phyloP scores from a whole-genome alignment of 371 early-diverging fungal genomes.

The Neoconidiobolus thromboides region DNA sequence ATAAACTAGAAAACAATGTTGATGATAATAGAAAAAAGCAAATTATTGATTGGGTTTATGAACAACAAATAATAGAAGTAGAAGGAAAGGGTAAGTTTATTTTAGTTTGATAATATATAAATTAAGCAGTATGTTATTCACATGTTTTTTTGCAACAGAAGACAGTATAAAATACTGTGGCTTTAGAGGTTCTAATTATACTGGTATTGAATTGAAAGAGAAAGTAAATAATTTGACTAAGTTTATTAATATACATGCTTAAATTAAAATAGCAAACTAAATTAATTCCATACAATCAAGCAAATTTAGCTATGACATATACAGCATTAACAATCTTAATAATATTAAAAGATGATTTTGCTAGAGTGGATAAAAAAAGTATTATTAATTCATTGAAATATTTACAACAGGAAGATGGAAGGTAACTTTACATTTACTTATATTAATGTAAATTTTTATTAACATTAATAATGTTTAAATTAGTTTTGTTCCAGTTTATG shows the following conservation, averaged over 20 bases:
- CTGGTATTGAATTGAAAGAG: slow-evolving; percentile 27
- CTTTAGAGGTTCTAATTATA: slow-evolving; percentile 44
- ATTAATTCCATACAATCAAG: slow-evolving; percentile 26
- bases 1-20: slow-evolving; percentile 30
- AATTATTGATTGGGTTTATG: slow-evolving; percentile 94
- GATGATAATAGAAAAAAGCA: slow-evolving; percentile 25
- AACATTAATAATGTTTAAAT: not conserved
- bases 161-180: slow-evolving; percentile 20
- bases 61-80: slow-evolving; percentile 52
- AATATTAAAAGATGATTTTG: slow-evolving; percentile 74
- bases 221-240: not conserved
- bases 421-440: slow-evolving; percentile 18
- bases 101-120: not conserved
- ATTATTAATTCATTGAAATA: slow-evolving; percentile 30
- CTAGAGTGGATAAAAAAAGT: slow-evolving; percentile 52
- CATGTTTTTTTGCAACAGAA: not conserved
- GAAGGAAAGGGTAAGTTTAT: slow-evolving; percentile 9
- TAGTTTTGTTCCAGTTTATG: slow-evolving; percentile 44
- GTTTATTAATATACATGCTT: not conserved
- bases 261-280: slow-evolving; percentile 10
- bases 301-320: slow-evolving; percentile 83
- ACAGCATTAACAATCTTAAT: slow-evolving; percentile 61
- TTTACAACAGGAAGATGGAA: slow-evolving; percentile 57
- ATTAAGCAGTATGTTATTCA: not conserved
- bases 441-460: not conserved